Base-by-base conservation (phyloP, 805 yeast genomes). In the Yamadazyma laniorum region DNA sequence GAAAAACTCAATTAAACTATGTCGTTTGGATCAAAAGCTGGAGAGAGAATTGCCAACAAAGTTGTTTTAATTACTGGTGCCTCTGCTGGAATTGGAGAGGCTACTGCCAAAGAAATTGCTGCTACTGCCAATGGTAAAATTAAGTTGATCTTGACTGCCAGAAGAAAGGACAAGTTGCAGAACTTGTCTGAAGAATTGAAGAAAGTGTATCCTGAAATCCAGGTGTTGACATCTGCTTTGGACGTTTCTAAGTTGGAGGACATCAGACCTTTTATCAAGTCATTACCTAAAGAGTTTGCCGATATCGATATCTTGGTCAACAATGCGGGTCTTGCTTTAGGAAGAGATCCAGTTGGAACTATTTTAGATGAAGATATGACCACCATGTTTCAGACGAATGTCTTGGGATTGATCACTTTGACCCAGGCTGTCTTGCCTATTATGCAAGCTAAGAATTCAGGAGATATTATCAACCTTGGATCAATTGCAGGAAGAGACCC, bases 21-120 rank as follows among this genome's bases (percentile, higher is more conserved):
- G 85, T 82, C 88, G 6, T 78, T 72, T 65, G 91, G 90, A 47
- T 47, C 72, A 35, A 75, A 71, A 55, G 93, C 95, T 37, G 86
- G 90, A 29, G 81, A 82, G 58, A 77, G 96, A 58, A 70, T 91
- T 23, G 79, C 84, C 16, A 84, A 84, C 34, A 90, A 91, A 58
- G 79, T 81, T 14, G 74, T 87, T 22, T 74, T 91, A 29, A 83
- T 91, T 53, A 87, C 98, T n/a, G 98, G 98, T 45, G 98, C 98
- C 6, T 86, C 96, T 18, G 80, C 96, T 12, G 98, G 98, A 39
- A 91, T 91, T 53, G 99, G 98, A 9, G 79, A 79, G 49, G 93
- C 95, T 37, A 89, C 96, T 8, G 98, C 97, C 12, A 62, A 73
- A 32, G 95, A 90, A 58, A 80, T 87, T 49, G 93, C 96, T 29